Percentiles rank a stretch among this genome's conserved stretches.
These are phyloP conservation scores for Iberis amara DNA, from an alignment of 441 rosid species.

Conservation along the genomic window DNA sequence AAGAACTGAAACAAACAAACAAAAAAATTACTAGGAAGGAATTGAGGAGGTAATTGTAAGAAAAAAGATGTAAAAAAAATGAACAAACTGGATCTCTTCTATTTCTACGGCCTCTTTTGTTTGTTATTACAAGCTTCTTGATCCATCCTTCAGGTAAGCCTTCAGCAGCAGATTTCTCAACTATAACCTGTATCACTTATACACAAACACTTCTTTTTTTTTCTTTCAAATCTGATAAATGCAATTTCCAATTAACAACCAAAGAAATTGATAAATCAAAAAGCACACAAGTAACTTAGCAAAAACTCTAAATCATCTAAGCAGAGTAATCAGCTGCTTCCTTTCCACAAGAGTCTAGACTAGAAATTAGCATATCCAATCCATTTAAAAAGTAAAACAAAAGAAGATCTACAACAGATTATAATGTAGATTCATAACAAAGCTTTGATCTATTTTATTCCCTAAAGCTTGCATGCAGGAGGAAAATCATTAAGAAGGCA, in stretches of 20 bases:
- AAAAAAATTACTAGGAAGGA: constrained; percentile 1
- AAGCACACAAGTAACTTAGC: not conserved
- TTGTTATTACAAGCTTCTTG: constrained; percentile 55
- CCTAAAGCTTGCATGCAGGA: too few species aligned
- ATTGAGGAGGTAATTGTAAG: not conserved
- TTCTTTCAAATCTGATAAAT: constrained; percentile 7
- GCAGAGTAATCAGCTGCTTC: not conserved
- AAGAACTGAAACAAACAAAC: constrained; percentile 47
- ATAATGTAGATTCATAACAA: constrained; percentile 2
- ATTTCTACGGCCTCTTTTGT: constrained; percentile 40
- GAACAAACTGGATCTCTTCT: constrained; percentile 71
- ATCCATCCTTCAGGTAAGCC: constrained; percentile 88
- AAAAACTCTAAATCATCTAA: not conserved
- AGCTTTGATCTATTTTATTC: not conserved
- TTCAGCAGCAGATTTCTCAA: constrained; percentile 57
- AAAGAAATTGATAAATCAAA: too few species aligned
- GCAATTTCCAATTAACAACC: too few species aligned
- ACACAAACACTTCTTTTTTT: constrained; percentile 29
- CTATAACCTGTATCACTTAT: constrained; percentile 46
- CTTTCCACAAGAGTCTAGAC: not conserved
- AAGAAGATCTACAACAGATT: not conserved
- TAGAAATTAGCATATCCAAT: not conserved
- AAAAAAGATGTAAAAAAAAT: too few species aligned
- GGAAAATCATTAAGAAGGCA: too few species aligned
- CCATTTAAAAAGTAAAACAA: not conserved